Conservation (phyloP, 2,329 filamentous ascomycete genomes). For the Penicillium olsonii region DNA sequence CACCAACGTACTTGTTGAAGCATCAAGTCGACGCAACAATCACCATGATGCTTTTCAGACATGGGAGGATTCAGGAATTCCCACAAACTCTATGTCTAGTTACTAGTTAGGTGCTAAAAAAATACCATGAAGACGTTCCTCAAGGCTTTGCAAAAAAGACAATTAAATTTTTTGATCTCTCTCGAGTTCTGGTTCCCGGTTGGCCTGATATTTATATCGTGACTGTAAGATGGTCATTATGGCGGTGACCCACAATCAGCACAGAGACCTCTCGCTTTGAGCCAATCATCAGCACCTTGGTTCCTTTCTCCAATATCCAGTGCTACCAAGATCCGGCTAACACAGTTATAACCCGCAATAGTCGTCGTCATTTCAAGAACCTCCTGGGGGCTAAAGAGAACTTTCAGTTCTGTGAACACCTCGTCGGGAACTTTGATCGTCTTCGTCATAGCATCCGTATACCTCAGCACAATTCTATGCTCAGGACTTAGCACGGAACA, state of each 20-base stretch:
- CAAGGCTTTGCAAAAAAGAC: no score
- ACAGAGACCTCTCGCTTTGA: not conserved
- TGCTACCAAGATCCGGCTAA: slow-evolving; percentile 80
- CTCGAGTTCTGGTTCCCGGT: no score
- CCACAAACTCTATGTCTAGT: no score
- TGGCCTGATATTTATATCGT: not conserved
- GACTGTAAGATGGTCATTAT: no score
- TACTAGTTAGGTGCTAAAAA: no score
- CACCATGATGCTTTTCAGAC: no score
- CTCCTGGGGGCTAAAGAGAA: slow-evolving; percentile 66
- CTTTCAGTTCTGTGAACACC: slow-evolving; percentile 65
- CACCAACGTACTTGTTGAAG: no score
- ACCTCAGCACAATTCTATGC: slow-evolving; percentile 70
- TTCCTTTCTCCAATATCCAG: slow-evolving; percentile 62
- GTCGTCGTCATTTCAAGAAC: slow-evolving; percentile 81
- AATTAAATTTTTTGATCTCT: no score
- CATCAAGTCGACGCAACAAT: no score
- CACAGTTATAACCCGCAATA: slow-evolving; percentile 79
- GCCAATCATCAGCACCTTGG: slow-evolving; percentile 7
- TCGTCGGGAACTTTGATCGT: slow-evolving; percentile 68
- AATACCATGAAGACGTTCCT: no score
- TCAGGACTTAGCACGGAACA: slow-evolving; percentile 51
- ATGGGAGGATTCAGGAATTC: no score
- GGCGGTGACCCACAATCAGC: not conserved
- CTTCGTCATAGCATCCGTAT: slow-evolving; percentile 82